These are phyloP conservation scores for Nicotiana attenuata DNA, from an alignment of 257 asterid genomes.

Conservation along the genomic window DNA sequence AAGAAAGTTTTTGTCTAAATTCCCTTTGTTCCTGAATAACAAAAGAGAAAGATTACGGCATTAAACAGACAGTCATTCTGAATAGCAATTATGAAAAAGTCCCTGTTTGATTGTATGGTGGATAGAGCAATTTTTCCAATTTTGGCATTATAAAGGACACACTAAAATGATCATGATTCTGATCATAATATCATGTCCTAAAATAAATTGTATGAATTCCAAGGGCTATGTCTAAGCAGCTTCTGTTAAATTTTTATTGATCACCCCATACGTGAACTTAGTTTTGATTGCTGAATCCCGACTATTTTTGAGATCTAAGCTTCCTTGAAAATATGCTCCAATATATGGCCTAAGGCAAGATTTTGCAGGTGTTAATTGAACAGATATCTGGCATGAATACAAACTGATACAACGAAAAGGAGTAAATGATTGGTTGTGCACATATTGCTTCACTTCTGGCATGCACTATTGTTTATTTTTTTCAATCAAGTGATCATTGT, in stretches of 20 bases:
- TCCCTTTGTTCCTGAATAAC: background rate
- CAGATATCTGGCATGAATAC: background rate
- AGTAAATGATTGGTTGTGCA: background rate
- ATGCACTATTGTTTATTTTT: background rate
- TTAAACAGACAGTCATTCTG: background rate
- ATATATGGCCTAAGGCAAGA: background rate
- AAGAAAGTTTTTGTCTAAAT: background rate
- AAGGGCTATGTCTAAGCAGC: background rate
- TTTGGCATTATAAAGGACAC: background rate
- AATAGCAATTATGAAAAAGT: background rate
- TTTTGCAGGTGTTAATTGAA: background rate
- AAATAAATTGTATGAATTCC: background rate
- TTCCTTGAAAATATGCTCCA: slow-evolving; percentile 1
- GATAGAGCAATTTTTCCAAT: background rate
- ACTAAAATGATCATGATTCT: background rate
- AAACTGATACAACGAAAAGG: background rate
- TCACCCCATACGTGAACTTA: background rate
- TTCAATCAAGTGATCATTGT: background rate
- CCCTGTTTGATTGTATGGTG: background rate
- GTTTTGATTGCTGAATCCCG: background rate
- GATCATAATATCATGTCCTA: background rate
- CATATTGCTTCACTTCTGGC: background rate
- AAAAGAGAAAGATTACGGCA: background rate
- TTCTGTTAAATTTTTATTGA: background rate
- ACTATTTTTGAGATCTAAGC: background rate